Evolutionary conservation across 176 grass and related monocot species (phyloP), one percentile per base, ranked within the genome.

Genomic region (Poa pratensis): DNA sequence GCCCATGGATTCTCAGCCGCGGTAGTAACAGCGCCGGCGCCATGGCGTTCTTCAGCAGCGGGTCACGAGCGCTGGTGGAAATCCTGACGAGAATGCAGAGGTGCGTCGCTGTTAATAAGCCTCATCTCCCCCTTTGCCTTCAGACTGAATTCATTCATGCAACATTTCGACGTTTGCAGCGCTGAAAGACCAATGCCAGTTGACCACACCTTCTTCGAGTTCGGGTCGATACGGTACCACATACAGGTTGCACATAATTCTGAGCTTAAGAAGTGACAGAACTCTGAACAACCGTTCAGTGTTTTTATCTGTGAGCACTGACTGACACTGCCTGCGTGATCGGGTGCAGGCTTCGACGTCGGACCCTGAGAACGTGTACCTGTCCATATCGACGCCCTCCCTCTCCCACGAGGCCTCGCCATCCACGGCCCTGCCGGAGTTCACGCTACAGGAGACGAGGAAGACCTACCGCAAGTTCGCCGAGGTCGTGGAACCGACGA

Each of bases 171-270:
- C 69, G 71, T 73, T 75, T 66, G 57, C 86, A 98, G 91, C 34
- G 78, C 67, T 26, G 90, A 94, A 82, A 90, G 52, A 54, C 87
- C 83, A 77, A 85, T 89, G 80, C 85, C 91, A 13, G 81, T 95
- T 11, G 96, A 98, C 75, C 93, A 98, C 57, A 96, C 88, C 57
- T 92, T 94, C 37, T 94, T 88, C 85, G 96, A 98, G 69, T 81
- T 92, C 4, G 96, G 93, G 17, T 92, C 89, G 4, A 84, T 96
- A 81, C 75, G 82, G 18, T 99, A 96, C 14, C 84, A 96, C 57
- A 66, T 98, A 28, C 88, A 92, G 93, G 96, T 32, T 95, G 86
- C 59, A 45, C 80, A 67, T 43, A 55, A 48, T 23, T 24, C 61
- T 13, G 12, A 63, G 12, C 23, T 14, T 46, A 55, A 76, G n/a